These are phyloP conservation scores for Lophium mytilinum DNA, from an alignment of 495 filamentous ascomycete genomes.

Conservation along the genomic window DNA sequence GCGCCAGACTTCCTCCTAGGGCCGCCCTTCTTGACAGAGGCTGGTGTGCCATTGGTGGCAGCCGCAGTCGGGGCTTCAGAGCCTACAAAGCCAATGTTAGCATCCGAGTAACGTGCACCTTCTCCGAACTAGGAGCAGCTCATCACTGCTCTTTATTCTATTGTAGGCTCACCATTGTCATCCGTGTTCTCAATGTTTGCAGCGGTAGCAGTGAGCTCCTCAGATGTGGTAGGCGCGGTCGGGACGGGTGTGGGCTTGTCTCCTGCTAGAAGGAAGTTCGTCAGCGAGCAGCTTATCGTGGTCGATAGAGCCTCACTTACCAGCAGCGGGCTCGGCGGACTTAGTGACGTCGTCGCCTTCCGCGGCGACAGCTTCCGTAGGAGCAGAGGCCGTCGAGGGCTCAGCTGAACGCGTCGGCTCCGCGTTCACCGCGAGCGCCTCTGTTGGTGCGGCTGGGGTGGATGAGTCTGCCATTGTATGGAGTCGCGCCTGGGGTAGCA, in stretches of 20 bases:
- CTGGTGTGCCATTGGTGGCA: conserved; percentile 27
- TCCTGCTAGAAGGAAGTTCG: background rate
- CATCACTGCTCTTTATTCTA: background rate
- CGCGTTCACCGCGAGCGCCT: conserved; percentile 10
- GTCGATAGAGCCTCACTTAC: conserved; percentile 9
- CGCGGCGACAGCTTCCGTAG: conserved; percentile 3
- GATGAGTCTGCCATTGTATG: conserved; percentile 18
- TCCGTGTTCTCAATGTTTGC: background rate
- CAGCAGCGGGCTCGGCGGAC: conserved; percentile 7
- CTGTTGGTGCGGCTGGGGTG: conserved; percentile 6
- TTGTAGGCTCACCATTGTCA: background rate
- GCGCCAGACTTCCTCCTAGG: conserved; percentile 59
- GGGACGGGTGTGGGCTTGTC: background rate
- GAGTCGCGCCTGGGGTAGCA: conserved; percentile 18
- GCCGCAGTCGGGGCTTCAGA: background rate
- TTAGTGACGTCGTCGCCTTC: conserved; percentile 8
- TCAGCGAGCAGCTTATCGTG: background rate
- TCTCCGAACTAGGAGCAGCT: background rate
- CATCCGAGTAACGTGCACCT: background rate
- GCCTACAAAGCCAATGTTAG: background rate
- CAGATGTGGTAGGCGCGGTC: background rate
- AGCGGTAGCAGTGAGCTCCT: background rate
- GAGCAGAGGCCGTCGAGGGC: background rate
- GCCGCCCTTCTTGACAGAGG: conserved; percentile 30
- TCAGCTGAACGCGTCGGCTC: conserved; percentile 18